Percentiles rank a stretch among this genome's conserved stretches.
Conservation (phyloP, 495 filamentous ascomycete species). For the Neurospora sp. region DNA sequence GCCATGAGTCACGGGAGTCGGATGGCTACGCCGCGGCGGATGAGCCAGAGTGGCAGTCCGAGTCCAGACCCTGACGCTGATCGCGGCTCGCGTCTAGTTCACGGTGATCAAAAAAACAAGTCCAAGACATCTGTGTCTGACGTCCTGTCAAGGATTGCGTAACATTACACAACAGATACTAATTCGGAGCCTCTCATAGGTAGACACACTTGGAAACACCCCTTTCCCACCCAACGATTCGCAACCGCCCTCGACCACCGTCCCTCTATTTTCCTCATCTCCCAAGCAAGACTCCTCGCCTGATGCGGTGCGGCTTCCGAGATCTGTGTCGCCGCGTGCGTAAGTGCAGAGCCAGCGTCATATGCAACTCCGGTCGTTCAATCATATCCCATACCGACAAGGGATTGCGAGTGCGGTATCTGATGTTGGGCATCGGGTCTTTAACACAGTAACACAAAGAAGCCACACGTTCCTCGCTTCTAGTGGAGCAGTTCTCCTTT, state of each 20-base stretch:
- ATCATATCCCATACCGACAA: not conserved
- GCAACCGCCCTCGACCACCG: not conserved
- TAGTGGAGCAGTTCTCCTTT: not conserved
- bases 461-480: not conserved
- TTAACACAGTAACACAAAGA: not conserved
- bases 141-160: not conserved
- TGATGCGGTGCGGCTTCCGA: constrained; percentile 2
- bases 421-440: constrained; percentile 7
- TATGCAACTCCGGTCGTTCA: not conserved
- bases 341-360: not conserved
- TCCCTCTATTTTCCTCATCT: not conserved
- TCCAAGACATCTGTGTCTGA: not conserved
- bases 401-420: not conserved
- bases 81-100: not conserved
- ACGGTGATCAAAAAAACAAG: not conserved
- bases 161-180: not conserved
- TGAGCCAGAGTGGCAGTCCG: not conserved
- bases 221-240: not conserved
- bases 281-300: not conserved
- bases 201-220: not conserved
- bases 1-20: not conserved
- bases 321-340: not conserved
- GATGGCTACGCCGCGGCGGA: not conserved
- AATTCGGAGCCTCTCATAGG: not conserved
- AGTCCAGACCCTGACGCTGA: not conserved